Evolutionary conservation across 331 rosid genomes (phyloP).

Genomic region (Spiraea crenata): DNA sequence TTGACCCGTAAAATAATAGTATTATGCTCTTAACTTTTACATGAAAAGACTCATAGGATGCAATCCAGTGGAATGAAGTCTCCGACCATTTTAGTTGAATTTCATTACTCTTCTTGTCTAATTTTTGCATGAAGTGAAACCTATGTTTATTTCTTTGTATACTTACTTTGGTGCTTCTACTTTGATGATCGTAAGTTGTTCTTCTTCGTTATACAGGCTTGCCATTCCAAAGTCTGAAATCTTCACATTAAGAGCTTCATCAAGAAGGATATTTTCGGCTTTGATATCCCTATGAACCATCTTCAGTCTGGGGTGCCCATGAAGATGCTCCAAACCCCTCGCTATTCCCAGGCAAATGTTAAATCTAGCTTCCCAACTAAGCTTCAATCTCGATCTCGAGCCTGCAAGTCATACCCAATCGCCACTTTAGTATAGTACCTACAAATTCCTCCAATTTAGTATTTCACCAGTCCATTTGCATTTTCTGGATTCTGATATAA

Average conservation of each 20-base stretch:
- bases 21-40: too few relatives aligned
- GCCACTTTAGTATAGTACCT: neutral
- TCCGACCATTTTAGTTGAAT: too few relatives aligned
- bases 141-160: too few relatives aligned
- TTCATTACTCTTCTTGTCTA: too few relatives aligned
- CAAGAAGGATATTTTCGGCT: conserved; percentile 28
- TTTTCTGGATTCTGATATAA: too few relatives aligned
- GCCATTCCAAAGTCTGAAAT: conserved; percentile 19
- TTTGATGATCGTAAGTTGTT: neutral
- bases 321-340: conserved; percentile 17
- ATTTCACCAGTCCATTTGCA: too few relatives aligned
- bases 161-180: conserved; percentile 11
- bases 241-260: neutral
- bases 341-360: conserved; percentile 23
- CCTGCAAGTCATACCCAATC: conserved; percentile 5
- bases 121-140: too few relatives aligned
- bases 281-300: conserved; percentile 14
- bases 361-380: conserved; percentile 16
- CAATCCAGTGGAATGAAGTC: too few relatives aligned
- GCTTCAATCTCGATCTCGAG: neutral
- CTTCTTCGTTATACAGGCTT: neutral
- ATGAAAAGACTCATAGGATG: too few relatives aligned
- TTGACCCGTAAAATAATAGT: too few relatives aligned
- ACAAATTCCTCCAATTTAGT: too few relatives aligned
- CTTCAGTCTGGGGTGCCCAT: neutral